Evolutionary conservation across 129 eudicot genomes (phyloP), one percentile per base, ranked within the genome.

Genomic region (Pittosporum tobira): DNA sequence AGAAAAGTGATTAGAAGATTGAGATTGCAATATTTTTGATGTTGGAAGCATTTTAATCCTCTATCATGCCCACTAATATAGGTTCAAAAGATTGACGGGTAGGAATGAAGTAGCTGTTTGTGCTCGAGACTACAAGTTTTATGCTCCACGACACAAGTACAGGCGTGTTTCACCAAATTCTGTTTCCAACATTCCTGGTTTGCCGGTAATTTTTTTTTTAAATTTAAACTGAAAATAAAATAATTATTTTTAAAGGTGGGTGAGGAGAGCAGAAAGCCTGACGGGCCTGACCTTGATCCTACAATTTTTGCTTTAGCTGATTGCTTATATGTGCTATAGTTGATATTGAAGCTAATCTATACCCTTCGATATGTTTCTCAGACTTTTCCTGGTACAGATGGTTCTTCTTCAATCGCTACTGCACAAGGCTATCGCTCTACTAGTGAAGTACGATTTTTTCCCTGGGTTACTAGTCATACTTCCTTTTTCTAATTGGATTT

Each of bases 21-120:
- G n/a, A n/a, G n/a, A n/a, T n/a, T n/a, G n/a, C n/a, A n/a, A 24
- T 27, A 34, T 53, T 65, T 21, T 30, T 55, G 45, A 65, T 40
- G 28, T 43, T 27, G 12, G 30, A 15, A 52, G 46, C 62, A 65
- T 48, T 24, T 3, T 55, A 55, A 56, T 56, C 47, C n/a, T 31
- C 36, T 40, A 58, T 57, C 25, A 20, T 38, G 51, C 61, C 12
- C 22, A 64, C 11, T 34, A 22, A 62, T 65, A 51, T 64, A 90
- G 98, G 98, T 91, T 91, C 57, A 91, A 81, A 59, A 77, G 91
- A 69, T 70, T 91, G 74, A 91, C 99, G 1, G 99, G 99, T 48
- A 79, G 99, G 46, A 74, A 47, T 64, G 96, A 87, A 59, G 91
- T 83, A 25, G 83, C 84, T 51, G 69, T 91, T 25, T 78, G 88